These are phyloP conservation scores for Cladosporium sp. DNA, from an alignment of 2,329 filamentous ascomycete genomes.

Conservation along the genomic window DNA sequence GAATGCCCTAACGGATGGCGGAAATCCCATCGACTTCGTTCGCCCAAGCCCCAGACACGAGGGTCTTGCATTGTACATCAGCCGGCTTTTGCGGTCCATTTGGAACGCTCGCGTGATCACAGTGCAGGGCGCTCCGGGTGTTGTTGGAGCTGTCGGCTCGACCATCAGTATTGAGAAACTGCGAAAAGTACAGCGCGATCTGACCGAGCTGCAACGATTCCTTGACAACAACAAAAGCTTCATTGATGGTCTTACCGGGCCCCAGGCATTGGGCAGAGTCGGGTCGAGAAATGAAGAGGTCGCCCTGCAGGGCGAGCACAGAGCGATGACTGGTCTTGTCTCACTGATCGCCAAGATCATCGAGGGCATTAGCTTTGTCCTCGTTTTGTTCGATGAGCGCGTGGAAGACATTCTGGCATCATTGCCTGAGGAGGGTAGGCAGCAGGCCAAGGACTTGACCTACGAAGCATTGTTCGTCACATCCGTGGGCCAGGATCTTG, in stretches of 20 bases:
- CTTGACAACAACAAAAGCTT: constrained; percentile 84
- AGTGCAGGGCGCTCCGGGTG: constrained; percentile 56
- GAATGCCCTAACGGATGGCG: constrained; percentile 64
- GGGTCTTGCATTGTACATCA: constrained; percentile 83
- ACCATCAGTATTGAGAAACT: constrained; percentile 70
- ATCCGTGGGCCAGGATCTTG: constrained; percentile 77
- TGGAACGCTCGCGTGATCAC: constrained; percentile 80
- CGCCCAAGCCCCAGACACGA: constrained; percentile 86
- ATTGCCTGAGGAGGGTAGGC: constrained; percentile 69
- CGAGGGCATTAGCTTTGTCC: constrained; percentile 93
- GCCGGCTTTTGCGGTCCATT: constrained; percentile 81
- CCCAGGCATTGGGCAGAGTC: constrained; percentile 77
- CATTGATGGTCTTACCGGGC: constrained; percentile 91
- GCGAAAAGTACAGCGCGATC: constrained; percentile 73
- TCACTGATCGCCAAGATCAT: constrained; percentile 87
- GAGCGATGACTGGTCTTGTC: constrained; percentile 83
- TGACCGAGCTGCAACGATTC: constrained; percentile 79
- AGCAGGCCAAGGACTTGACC: constrained; percentile 73
- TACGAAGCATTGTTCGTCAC: constrained; percentile 87
- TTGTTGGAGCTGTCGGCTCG: constrained; percentile 65
- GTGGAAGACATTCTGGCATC: constrained; percentile 83
- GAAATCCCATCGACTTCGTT: constrained; percentile 77
- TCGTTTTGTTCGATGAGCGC: constrained; percentile 91
- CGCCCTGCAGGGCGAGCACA: constrained; percentile 89
- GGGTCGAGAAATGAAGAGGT: constrained; percentile 87